Evolutionary conservation across 2,329 filamentous ascomycete species (phyloP), one percentile per base, ranked within the genome.

Genomic region (Plectosphaerella plurivora): DNA sequence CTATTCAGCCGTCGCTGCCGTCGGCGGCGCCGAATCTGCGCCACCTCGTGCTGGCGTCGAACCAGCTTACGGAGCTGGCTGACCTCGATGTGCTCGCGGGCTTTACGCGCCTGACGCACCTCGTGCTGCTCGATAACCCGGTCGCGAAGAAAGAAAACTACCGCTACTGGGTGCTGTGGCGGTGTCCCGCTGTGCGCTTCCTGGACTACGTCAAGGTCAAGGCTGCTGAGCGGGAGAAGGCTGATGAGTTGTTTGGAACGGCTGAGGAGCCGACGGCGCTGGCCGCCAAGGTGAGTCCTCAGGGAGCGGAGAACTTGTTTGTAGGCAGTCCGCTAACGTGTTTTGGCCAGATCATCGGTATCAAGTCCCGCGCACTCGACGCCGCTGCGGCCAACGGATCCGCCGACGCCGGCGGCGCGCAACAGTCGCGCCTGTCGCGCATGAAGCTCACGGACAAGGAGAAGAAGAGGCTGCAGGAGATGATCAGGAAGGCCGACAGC

Each of bases 61-160:
- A 99, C 69, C 86, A 87, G 64, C 68, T 99, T 58, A 73, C 75
- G 35, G 92, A 97, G 76, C 76, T 99, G 64, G 88, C 88, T 46
- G 94, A 99, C 68, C 68, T 97, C 55, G 92, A 97, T 63, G 81
- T 87, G n/a, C 73, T 99, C 60, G 80, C 77, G 25, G 77, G 77
- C 18, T 87, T 95, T 63, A 66, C 74, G 52, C 78, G 79, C 53
- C 71, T 99, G 68, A 91, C 87, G 53, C 91, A 96, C 71, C 68
- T 99, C 62, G 84, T 88, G 39, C 68, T 97, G 66, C 68, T 88
- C 52, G 92, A 95, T 56, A 97, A 97, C 68, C 93, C 94, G 0
- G 89, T 97, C 8, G 84, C 89, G 22, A 89, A 88, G 75, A 96
- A 93, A 73, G 92, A 97, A 91, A 77, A 97, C 72, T 99, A 97